Evolutionary conservation across 768 basidiomycete species (phyloP), one percentile per base, ranked within the genome.

Genomic region (Epithele typhae): DNA sequence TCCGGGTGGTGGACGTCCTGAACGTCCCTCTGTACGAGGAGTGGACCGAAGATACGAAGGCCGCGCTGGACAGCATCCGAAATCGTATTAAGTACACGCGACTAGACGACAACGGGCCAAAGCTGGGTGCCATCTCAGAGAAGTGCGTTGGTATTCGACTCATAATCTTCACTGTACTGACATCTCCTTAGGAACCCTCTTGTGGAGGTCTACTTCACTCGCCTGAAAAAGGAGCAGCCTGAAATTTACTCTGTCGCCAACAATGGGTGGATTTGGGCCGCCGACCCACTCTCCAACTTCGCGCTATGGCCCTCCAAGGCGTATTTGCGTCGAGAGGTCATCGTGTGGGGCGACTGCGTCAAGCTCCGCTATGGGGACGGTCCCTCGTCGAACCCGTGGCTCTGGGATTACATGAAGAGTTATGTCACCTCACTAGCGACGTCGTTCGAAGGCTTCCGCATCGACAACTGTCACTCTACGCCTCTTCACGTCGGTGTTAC

Each of bases 231-330:
- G 71, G 70, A 72, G 43, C 71, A 79, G 39, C 69, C 73, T 4
- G 52, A 58, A 14, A 70, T 76, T 12, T 87, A 92, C 60, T 84
- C 88, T 2, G 71, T 99, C 23, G 96, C 95, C 5, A 97, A 98
- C 67, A 99, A 99, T 61, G 96, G 96, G 3, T 99, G 96, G 96
- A 92, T 99, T 54, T 99, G 96, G 95, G 71, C 85, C 53, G 94
- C 95, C 2, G 84, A 99, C 60, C 95, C 96, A 0, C 76, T 98
- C 14, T 76, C 83, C 53, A 97, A 97, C 68, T 99, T 99, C 68
- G 96, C 95, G 7, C 77, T 89, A 12, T 78, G 80, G 22, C 87
- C 87, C 0, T 98, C 95, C 19, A 96, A 94, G 64, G 88, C 92
- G 0, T 99, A 98, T 67, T 75, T 97, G 37, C 85, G 92, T 19